Evolutionary conservation across 129 eudicot genomes (phyloP).

Genomic region (Lonicera japonica): DNA sequence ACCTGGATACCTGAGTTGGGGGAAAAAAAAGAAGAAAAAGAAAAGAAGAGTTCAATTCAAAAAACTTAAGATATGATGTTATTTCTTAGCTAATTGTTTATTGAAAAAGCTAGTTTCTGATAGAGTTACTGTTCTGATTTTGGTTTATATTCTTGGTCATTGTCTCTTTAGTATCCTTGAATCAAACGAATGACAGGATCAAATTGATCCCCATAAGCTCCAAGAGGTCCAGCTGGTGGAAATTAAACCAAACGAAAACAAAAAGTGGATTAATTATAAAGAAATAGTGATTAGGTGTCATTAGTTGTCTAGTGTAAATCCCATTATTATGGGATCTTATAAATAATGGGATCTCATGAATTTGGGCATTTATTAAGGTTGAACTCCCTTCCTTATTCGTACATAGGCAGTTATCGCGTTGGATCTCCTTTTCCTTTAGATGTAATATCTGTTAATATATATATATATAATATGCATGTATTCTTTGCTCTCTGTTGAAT

Average conservation of each 20-base stretch:
- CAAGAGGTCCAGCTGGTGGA: neutral
- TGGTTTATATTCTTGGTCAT: neutral
- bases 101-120: neutral
- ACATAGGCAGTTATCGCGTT: too few species aligned
- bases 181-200: constrained; percentile 6
- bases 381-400: too few species aligned
- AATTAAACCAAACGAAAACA: neutral
- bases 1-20: neutral
- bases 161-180: neutral
- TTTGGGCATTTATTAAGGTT: too few species aligned
- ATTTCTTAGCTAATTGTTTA: neutral
- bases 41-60: too few species aligned
- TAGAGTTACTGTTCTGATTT: neutral
- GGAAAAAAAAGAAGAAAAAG: too few species aligned
- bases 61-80: too few species aligned
- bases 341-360: too few species aligned
- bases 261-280: too few species aligned
- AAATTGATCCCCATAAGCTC: neutral
- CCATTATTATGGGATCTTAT: too few species aligned
- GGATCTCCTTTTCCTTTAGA: too few species aligned
- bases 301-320: too few species aligned
- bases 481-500: constrained; percentile 3
- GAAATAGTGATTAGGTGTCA: too few species aligned
- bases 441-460: constrained; percentile 4
- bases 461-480: constrained; percentile 23